A percentile compares a stretch with the other conserved stretches of the same genome.
These are phyloP conservation scores for Letharia lupina DNA, from an alignment of 495 filamentous ascomycete genomes.

Conservation along the genomic window DNA sequence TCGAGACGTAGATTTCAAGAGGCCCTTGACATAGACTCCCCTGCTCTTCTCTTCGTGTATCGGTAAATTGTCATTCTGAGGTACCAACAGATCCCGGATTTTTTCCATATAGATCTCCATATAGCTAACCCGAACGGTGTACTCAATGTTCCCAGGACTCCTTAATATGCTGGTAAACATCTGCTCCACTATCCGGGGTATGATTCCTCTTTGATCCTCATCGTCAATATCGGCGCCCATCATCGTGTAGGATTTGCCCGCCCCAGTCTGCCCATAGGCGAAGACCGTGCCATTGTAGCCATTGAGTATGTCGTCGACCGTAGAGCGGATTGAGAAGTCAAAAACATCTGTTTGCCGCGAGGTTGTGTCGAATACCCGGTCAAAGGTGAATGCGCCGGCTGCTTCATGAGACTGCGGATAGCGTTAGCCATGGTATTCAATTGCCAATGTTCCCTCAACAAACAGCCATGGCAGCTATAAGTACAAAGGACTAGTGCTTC, in stretches of 20 bases:
- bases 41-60: conserved; percentile 95
- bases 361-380: conserved; percentile 91
- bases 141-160: conserved; percentile 90
- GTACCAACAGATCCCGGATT: conserved; percentile 85
- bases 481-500: background rate
- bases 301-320: conserved; percentile 95
- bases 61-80: conserved; percentile 90
- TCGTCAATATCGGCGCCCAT: conserved; percentile 97
- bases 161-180: conserved; percentile 91
- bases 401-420: conserved; percentile 68
- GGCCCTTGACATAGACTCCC: conserved; percentile 93
- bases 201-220: conserved; percentile 80
- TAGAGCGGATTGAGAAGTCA: conserved; percentile 90
- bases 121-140: conserved; percentile 94
- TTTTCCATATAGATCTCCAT: conserved; percentile 99
- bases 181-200: conserved; percentile 94
- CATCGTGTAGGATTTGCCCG: conserved; percentile 98
- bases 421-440: background rate
- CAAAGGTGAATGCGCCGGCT: conserved; percentile 84
- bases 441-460: background rate
- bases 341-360: conserved; percentile 86
- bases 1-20: conserved; percentile 91
- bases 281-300: conserved; percentile 99
- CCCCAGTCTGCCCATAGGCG: conserved; percentile 96
- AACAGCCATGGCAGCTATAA: background rate